Percentiles rank a stretch among this genome's conserved stretches.
phyloP scores from a whole-genome alignment of 2,329 filamentous ascomycete genomes.

The Aspergillus tanneri region DNA sequence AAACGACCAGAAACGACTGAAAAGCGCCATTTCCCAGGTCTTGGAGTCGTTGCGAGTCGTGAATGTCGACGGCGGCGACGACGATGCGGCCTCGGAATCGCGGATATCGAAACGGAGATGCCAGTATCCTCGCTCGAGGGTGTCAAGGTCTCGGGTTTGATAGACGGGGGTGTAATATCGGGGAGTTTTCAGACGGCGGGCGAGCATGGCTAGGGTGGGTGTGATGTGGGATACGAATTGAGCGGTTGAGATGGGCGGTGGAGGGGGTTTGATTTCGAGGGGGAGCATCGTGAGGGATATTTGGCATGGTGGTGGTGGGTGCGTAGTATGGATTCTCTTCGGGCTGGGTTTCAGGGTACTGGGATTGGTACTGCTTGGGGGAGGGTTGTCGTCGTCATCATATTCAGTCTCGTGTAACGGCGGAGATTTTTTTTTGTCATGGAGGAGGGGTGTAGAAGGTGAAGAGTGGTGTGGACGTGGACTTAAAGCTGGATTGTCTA shows the following conservation, averaged over 20 bases:
- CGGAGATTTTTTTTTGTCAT: too few species aligned
- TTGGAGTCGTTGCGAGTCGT: background rate
- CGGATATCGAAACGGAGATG: constrained; percentile 60
- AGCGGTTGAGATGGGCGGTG: constrained; percentile 51
- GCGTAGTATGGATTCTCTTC: background rate
- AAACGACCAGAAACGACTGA: constrained; percentile 45
- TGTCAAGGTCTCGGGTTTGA: constrained; percentile 51
- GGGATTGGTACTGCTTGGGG: too few species aligned
- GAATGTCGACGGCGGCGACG: background rate
- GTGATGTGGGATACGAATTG: constrained; percentile 59
- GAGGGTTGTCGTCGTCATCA: too few species aligned
- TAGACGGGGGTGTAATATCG: constrained; percentile 55
- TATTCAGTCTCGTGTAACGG: too few species aligned
- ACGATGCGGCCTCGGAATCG: too few species aligned
- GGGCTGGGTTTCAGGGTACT: too few species aligned
- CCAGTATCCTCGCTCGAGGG: constrained; percentile 79
- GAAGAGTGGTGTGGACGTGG: background rate
- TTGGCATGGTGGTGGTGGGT: background rate
- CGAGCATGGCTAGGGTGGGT: constrained; percentile 53
- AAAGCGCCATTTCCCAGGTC: constrained; percentile 35
- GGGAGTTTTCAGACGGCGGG: constrained; percentile 51
- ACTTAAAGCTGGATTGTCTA: constrained; percentile 2
- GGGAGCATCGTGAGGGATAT: constrained; percentile 27
- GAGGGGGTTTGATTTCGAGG: constrained; percentile 52
- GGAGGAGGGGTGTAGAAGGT: too few species aligned